These are phyloP conservation scores for Hyphopichia buzzinii DNA, from an alignment of 1,139 yeast species.

Conservation along the genomic window DNA sequence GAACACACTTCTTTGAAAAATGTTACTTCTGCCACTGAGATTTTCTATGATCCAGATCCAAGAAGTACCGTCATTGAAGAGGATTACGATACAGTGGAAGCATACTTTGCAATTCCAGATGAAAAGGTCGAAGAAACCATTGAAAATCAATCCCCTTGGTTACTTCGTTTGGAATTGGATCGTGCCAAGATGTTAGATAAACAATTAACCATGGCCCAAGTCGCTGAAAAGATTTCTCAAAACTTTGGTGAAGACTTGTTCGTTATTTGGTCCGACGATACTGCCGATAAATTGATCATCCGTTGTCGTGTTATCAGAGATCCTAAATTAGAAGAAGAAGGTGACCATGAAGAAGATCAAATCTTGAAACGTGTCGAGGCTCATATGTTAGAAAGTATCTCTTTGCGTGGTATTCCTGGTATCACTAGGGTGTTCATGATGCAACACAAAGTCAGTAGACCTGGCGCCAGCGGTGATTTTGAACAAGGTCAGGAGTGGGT, in stretches of 20 bases:
- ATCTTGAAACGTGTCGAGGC: conserved; percentile 93
- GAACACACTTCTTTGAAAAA: conserved; percentile 94
- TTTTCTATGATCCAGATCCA: conserved; percentile 97
- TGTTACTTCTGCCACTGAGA: conserved; percentile 96
- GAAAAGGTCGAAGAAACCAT: conserved; percentile 93
- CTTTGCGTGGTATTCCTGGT: conserved; percentile 94
- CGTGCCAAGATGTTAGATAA: conserved; percentile 99
- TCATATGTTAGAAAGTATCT: conserved; percentile 92
- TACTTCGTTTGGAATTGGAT: conserved; percentile 91
- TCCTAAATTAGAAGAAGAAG: conserved; percentile 92
- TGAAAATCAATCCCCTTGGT: conserved; percentile 97
- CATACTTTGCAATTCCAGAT: conserved; percentile 96
- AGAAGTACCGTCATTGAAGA: conserved; percentile 93
- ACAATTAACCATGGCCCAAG: conserved; percentile 97
- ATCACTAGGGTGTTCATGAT: conserved; percentile 90
- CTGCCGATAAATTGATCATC: conserved; percentile 92
- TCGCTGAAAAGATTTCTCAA: conserved; percentile 91
- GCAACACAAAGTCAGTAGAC: conserved; percentile 81
- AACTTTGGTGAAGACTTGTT: conserved; percentile 93
- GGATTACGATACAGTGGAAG: conserved; percentile 95
- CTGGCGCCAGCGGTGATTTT: conserved; percentile 83
- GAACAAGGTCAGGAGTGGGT: conserved; percentile 95
- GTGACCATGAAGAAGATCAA: conserved; percentile 96
- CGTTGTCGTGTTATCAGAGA: conserved; percentile 99
- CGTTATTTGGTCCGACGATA: conserved; percentile 99